Evolutionary conservation across 2,329 filamentous ascomycete species (phyloP).

Genomic region (Myriosclerotinia curreyana): DNA sequence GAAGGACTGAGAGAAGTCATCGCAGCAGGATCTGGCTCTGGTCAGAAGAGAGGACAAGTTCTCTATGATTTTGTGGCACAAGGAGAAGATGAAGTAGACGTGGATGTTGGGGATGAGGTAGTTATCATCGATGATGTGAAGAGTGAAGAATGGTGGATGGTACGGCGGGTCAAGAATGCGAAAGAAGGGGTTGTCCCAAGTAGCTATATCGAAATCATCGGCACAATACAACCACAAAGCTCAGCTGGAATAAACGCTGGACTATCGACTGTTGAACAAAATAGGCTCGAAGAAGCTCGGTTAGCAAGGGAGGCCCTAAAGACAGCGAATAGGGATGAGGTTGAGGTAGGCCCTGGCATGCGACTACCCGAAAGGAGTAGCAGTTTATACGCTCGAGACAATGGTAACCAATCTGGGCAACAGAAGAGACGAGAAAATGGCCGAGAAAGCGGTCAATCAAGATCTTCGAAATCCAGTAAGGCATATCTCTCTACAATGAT

Average conservation of each 20-base stretch:
- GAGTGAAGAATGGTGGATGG: constrained; percentile 98
- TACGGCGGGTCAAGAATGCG: constrained; percentile 82
- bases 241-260: constrained; percentile 56
- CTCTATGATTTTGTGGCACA: constrained; percentile 97
- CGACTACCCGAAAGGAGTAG: constrained; percentile 74
- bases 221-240: constrained; percentile 54
- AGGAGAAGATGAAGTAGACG: constrained; percentile 93
- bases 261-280: constrained; percentile 72
- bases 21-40: constrained; percentile 66
- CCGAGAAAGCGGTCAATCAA: constrained; percentile 53
- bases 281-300: constrained; percentile 74
- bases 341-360: constrained; percentile 75
- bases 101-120: constrained; percentile 86
- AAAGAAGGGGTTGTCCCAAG: constrained; percentile 95
- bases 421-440: constrained; percentile 74
- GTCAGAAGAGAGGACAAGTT: constrained; percentile 79
- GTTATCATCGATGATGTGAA: constrained; percentile 83
- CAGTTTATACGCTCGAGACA: constrained; percentile 67
- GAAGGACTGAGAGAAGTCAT: constrained; percentile 83
- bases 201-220: constrained; percentile 90
- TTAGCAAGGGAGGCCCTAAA: constrained; percentile 77
- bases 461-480: constrained; percentile 69
- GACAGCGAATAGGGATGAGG: constrained; percentile 55
- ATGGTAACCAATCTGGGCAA: constrained; percentile 64
- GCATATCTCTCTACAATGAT: constrained; percentile 28